These are phyloP conservation scores for Cyathus striatus DNA, from an alignment of 768 basidiomycete species.

Conservation along the genomic window DNA sequence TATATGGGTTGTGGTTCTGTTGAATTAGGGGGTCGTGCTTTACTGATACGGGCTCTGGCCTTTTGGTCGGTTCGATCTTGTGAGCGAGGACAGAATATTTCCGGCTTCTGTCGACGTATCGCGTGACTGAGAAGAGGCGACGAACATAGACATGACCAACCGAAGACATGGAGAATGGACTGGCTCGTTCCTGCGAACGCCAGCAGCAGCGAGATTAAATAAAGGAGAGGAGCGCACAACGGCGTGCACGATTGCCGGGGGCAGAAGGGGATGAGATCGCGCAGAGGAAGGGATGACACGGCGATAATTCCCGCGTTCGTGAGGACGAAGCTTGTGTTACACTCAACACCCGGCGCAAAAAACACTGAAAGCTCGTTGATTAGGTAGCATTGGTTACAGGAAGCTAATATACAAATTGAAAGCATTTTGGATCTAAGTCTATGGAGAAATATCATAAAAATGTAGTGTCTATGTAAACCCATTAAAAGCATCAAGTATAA, in stretches of 20 bases:
- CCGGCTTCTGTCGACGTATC: slow-evolving; percentile 26
- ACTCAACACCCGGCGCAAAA: neutral
- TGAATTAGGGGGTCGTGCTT: slow-evolving; percentile 13
- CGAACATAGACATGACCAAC: too few relatives aligned
- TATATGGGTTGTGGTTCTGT: slow-evolving; percentile 55
- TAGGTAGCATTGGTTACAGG: neutral
- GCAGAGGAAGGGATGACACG: slow-evolving; percentile 11
- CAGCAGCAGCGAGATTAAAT: neutral
- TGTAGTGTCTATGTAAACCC: neutral
- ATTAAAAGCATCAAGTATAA: neutral
- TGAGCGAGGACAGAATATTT: slow-evolving; percentile 35
- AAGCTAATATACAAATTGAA: slow-evolving; percentile 12
- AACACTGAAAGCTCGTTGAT: too few relatives aligned
- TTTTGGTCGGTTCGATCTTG: slow-evolving; percentile 26
- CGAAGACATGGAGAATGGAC: too few relatives aligned
- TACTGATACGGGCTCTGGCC: slow-evolving; percentile 22
- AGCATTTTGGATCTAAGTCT: slow-evolving; percentile 3
- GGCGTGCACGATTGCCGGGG: neutral
- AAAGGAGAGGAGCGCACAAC: neutral
- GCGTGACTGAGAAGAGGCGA: slow-evolving; percentile 13
- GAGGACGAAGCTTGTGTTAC: neutral
- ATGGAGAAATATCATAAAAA: slow-evolving; percentile 1
- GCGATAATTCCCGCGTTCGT: slow-evolving; percentile 15
- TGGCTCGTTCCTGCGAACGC: neutral
- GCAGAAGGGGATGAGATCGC: slow-evolving; percentile 1